Evolutionary conservation across 106 monocot species (phyloP), one percentile per base, ranked within the genome.

Genomic region (Allium cepa): DNA sequence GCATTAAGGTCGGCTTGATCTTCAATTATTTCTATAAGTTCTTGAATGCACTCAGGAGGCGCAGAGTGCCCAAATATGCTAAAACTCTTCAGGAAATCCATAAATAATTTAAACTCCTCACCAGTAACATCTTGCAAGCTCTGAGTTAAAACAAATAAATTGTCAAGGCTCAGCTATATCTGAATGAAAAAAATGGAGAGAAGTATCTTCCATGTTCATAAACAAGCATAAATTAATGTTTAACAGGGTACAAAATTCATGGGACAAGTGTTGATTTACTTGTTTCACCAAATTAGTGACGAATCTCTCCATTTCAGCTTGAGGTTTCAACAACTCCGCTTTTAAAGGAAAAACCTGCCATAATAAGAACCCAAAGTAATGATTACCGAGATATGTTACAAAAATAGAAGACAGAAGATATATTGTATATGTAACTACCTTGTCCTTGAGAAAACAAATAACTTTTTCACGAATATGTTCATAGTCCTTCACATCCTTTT

Each of bases 61-160:
- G 93, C 87, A 60, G 60, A 63, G 16, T 79, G 78, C 15, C 87
- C 93, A 85, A 99, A 99, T 68, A 99, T 83, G 61, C 83, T 99
- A 72, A 99, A 90, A 75, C 79, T 90, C 68, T 75, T 87, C 69
- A 99, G 75, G 67, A 99, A 99, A 60, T 93, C 99, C 83, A 99
- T 93, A 66, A 99, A 99, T 68, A 99, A 78, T 76, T 90, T 90
- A 72, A 99, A 99, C 66, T 99, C 99, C 59, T 82, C 84, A 49
- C 93, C 93, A 68, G 99, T 99, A 47, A 99, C 99, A 83, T 99
- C 99, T 81, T 85, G 86, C 60, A 92, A 80, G 71, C 92, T 99
- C 97, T 99, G 80, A 73, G 69, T 69, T 26, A 63, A 60, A 9
- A 67, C 45, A 69, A 9, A 56, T 8, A 16, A 69, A 5, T 56